Conservation (phyloP, 1,139 yeast genomes). For the Candida pseudocylindracea region DNA sequence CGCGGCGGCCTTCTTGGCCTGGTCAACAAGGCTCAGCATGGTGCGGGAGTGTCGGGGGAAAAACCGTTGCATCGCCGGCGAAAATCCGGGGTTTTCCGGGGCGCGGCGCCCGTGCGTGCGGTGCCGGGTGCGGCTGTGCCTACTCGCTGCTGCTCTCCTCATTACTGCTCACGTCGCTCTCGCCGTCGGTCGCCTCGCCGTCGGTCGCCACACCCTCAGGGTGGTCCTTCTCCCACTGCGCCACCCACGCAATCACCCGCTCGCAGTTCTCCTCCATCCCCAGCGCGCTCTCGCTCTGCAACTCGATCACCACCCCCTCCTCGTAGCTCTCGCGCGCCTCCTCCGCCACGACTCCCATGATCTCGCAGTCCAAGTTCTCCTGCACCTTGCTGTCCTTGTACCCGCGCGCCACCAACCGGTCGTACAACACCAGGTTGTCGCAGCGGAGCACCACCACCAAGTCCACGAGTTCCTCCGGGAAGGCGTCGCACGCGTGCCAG, state of each 20-base stretch:
- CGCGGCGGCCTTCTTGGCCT: constrained; percentile 73
- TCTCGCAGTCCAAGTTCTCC: constrained; percentile 90
- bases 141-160: no score
- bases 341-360: constrained; percentile 76
- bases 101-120: no score
- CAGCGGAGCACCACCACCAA: constrained; percentile 76
- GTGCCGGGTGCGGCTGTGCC: no score
- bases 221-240: constrained; percentile 39
- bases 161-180: no score
- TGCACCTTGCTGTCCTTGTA: constrained; percentile 65
- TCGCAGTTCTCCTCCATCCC: constrained; percentile 65
- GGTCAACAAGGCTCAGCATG: constrained; percentile 17
- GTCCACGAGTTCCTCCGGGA: constrained; percentile 84
- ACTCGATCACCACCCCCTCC: constrained; percentile 61
- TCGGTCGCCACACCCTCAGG: constrained; percentile 17
- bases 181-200: no score
- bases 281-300: constrained; percentile 48
- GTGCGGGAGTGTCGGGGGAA: background rate
- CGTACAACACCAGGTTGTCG: constrained; percentile 48
- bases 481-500: constrained; percentile 95
- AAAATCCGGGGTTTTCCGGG: no score
- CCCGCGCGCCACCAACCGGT: constrained; percentile 50
- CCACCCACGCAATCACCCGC: constrained; percentile 52
- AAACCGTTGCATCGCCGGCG: background rate
- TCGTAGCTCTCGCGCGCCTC: constrained; percentile 76